Evolutionary conservation across 2,329 filamentous ascomycete genomes (phyloP).

Genomic region (Rachicladosporium sp.): DNA sequence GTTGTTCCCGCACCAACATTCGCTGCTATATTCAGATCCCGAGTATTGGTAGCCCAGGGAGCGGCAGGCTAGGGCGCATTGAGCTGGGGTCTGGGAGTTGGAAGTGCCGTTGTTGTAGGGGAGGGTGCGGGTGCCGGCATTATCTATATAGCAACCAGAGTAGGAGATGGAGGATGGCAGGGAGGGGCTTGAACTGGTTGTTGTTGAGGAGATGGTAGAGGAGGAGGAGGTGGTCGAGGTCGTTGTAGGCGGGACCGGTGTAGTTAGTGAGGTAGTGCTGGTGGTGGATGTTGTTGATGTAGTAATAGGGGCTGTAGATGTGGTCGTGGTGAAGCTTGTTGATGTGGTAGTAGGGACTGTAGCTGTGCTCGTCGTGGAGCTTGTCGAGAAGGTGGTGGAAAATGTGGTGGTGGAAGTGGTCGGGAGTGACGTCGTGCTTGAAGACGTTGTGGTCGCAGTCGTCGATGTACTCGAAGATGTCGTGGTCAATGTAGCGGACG

Average conservation of each 20-base stretch:
- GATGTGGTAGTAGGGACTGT: not conserved
- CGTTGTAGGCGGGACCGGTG: no score
- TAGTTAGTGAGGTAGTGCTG: not conserved
- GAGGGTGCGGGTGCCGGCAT: conserved; percentile 12
- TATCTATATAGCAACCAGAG: conserved; percentile 20
- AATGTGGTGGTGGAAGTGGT: not conserved
- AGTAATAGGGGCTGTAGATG: no score
- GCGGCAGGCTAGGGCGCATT: conserved; percentile 16
- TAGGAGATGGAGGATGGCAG: conserved; percentile 11
- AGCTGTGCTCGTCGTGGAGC: conserved; percentile 1
- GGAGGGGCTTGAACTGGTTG: not conserved
- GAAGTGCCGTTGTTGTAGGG: conserved; percentile 9
- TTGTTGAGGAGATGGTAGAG: conserved; percentile 2
- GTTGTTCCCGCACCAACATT: conserved; percentile 21
- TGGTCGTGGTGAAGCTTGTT: no score
- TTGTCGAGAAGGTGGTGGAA: not conserved
- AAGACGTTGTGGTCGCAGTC: conserved; percentile 1
- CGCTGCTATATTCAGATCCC: conserved; percentile 24
- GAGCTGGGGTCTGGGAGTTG: conserved; percentile 11
- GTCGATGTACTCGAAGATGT: not conserved
- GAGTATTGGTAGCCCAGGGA: conserved; percentile 13
- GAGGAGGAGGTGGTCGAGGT: not conserved
- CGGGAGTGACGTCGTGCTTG: not conserved
- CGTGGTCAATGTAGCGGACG: conserved; percentile 1
- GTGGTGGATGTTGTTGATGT: not conserved